Evolutionary conservation across 306 rosid species (phyloP).

Genomic region (Neltuma alba): DNA sequence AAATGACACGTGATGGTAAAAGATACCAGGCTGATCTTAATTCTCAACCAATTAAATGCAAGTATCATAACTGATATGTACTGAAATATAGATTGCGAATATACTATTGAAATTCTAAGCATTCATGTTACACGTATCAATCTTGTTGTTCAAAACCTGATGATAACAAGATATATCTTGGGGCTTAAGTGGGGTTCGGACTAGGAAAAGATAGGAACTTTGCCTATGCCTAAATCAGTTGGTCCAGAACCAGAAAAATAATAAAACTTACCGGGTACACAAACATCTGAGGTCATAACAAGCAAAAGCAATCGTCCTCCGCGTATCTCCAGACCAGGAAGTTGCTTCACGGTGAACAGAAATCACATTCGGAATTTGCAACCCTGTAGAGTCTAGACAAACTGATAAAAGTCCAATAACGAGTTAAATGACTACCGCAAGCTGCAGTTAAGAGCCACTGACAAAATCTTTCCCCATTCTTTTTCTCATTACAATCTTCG

Average conservation of each 20-base stretch:
- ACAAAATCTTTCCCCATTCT: neutral
- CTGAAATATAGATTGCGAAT: neutral
- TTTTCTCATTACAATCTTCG: neutral
- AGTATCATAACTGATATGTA: neutral
- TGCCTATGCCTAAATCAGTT: constrained; percentile 24
- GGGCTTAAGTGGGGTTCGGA: constrained; percentile 2
- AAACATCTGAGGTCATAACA: constrained; percentile 3
- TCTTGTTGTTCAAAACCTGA: neutral
- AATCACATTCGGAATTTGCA: constrained; percentile 28
- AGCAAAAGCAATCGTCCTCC: constrained; percentile 17
- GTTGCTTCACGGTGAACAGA: constrained; percentile 2
- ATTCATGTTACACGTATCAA: neutral
- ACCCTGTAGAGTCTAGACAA: neutral
- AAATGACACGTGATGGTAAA: too few relatives aligned
- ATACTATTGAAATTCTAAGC: constrained; percentile 1
- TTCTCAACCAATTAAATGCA: neutral
- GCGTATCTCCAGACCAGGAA: neutral
- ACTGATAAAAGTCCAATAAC: constrained; percentile 8
- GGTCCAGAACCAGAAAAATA: constrained; percentile 23
- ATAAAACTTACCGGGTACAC: neutral
- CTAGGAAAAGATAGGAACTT: constrained; percentile 7
- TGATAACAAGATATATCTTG: constrained; percentile 10
- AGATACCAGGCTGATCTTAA: neutral
- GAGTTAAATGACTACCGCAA: constrained; percentile 15
- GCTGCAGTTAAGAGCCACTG: constrained; percentile 31